Evolutionary conservation across 1,284 basidiomycete genomes (phyloP), one percentile per base, ranked within the genome.

Genomic region (Sanguinoderma infundibulare): DNA sequence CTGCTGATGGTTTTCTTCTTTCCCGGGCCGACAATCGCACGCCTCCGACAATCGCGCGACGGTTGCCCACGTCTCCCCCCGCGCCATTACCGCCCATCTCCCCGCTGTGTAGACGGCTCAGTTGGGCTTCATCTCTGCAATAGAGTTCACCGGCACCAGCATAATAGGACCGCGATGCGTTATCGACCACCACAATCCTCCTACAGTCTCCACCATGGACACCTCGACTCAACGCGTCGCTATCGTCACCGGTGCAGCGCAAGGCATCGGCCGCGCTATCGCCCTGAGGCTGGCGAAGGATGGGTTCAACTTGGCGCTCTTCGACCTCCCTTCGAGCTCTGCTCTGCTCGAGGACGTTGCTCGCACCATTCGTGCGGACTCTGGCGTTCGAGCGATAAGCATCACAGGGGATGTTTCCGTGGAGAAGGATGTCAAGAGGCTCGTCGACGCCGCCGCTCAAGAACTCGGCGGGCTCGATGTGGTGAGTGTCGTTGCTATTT

Each of bases 351-450:
- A 58, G 10, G 58, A 55, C 7, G 64, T 71, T 7, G 70, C 67
- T 22, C 57, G 59, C 12, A 67, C 67, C 4, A 68, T 75, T 34
- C 47, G 60, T 26, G 57, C 55, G 17, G 54, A 58, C 5, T 59
- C 59, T 39, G 67, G 68, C 2, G 49, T 65, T 17, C 67, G 65
- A 2, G 61, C 66, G 0, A 55, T 72, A 9, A 65, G 62, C 8
- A 66, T 75, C 12, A 44, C 56, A 15, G 74, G 67, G 0, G 74
- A 75, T 50, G 71, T 76, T 10, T 66, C 70, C 24, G 55, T 59
- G 14, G 76, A 77, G 56, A 63, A 64, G 5, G 70, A 75, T 22
- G 75, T 76, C 9, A 59, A 70, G 58, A 49, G 59, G 2, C 69
- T 77, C 57, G 67, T 77, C 3, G 64, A 69, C 5, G 64, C 61